These are phyloP conservation scores for Auriculariales sp. DNA, from an alignment of 768 basidiomycete genomes.

Conservation along the genomic window DNA sequence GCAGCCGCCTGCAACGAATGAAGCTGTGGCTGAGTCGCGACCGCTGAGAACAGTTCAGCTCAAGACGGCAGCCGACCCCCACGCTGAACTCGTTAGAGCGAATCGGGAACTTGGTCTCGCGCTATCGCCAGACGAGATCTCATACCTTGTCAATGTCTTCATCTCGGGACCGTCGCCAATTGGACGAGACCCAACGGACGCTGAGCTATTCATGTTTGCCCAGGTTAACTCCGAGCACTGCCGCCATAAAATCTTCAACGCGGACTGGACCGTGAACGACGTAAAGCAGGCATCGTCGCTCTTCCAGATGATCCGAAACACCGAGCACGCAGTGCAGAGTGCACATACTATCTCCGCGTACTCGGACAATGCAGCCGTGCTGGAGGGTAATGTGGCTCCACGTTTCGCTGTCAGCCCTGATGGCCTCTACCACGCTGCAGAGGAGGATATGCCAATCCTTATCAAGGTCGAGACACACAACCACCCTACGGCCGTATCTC, in stretches of 20 bases:
- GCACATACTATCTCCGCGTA: slow-evolving; percentile 88
- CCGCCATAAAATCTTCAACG: slow-evolving; percentile 98
- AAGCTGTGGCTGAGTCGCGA: slow-evolving; percentile 37
- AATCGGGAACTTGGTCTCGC: slow-evolving; percentile 85
- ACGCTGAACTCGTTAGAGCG: slow-evolving; percentile 51
- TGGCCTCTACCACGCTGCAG: slow-evolving; percentile 37
- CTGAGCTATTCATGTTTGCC: slow-evolving; percentile 99
- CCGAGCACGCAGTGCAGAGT: slow-evolving; percentile 53
- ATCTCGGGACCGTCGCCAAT: slow-evolving; percentile 52
- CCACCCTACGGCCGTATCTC: slow-evolving; percentile 96
- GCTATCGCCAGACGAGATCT: slow-evolving; percentile 76
- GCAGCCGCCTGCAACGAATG: slow-evolving; percentile 37
- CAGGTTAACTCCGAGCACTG: slow-evolving; percentile 99
- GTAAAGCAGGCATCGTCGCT: slow-evolving; percentile 50
- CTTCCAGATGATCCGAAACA: slow-evolving; percentile 96
- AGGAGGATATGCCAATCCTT: slow-evolving; percentile 74
- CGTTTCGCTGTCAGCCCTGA: slow-evolving; percentile 41
- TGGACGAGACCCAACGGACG: slow-evolving; percentile 82
- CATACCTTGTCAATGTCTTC: slow-evolving; percentile 84
- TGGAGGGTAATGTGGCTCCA: slow-evolving; percentile 61
- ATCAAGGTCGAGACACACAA: slow-evolving; percentile 99
- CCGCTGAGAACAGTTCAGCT: slow-evolving; percentile 65
- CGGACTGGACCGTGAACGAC: slow-evolving; percentile 84
- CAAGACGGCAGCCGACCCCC: slow-evolving; percentile 27
- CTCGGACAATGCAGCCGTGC: slow-evolving; percentile 94